Evolutionary conservation across 768 basidiomycete genomes (phyloP), one percentile per base, ranked within the genome.

Genomic region (Mycena epipterygia): DNA sequence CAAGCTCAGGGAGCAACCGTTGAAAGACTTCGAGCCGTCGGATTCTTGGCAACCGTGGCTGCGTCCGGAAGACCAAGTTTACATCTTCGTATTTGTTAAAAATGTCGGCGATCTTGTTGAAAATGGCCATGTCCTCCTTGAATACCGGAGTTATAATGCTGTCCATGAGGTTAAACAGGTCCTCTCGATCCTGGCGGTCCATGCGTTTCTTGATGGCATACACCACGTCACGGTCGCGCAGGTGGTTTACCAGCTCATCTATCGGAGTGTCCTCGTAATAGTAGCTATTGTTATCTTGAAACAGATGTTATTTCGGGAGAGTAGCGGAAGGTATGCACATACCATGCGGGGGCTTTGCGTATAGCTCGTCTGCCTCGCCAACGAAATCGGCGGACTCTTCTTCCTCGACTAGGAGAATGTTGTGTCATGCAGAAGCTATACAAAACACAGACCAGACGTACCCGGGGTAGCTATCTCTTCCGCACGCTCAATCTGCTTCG

Each of bases 31-130:
- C 68, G 16, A 73, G 72, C 30, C 72, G 68, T 23, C 56, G 64
- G 35, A 73, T 49, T 33, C 61, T 68, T 14, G 68, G 68, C 23
- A 73, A 37, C 41, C 72, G 68, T 2, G 72, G 72, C 39, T 67
- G 17, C 12, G 72, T 64, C 17, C 30, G 30, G 61, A 44, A 73
- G 27, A 14, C 53, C 8, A 73, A 30, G 33, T 70, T 23, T n/a
- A 64, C 68, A 42, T 73, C 68, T 41, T 73, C 72, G 33, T 73
- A 73, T 44, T 70, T 73, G n/a, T 48, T 27, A 56, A 73, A 73
- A 30, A 73, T 67, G 21, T 25, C 61, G 29, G 72, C 68, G 25
- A 73, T 73, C 55, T 46, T 56, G 48, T 73, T 35, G 59, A 73
- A 42, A 14, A 57, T 39, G 19, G 17, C 8, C 68, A 73, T 67